phyloP scores from a whole-genome alignment of 352 stramenopile genomes.

The Phytophthora quininea region DNA sequence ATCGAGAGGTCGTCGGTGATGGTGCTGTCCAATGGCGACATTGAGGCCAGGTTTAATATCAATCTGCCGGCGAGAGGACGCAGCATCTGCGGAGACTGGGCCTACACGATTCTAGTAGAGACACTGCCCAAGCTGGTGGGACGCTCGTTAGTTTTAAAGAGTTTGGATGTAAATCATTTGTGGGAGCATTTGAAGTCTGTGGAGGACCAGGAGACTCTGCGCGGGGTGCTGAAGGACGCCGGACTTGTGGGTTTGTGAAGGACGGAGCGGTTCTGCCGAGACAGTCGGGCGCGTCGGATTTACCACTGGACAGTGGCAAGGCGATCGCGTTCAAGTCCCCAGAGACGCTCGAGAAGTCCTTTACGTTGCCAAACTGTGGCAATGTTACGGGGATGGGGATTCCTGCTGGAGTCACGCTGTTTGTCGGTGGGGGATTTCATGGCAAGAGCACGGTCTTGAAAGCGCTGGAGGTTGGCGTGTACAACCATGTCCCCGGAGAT shows the following conservation, averaged over 20 bases:
- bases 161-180: slow-evolving; percentile 70
- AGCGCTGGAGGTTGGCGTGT: slow-evolving; percentile 94
- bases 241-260: slow-evolving; percentile 92
- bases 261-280: slow-evolving; percentile 94
- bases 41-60: slow-evolving; percentile 95
- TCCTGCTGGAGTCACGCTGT: slow-evolving; percentile 92
- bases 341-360: slow-evolving; percentile 69
- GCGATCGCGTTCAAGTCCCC: slow-evolving; percentile 89
- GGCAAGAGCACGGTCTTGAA: slow-evolving; percentile 97
- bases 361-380: slow-evolving; percentile 89
- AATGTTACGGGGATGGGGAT: slow-evolving; percentile 94
- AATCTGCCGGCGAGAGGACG: slow-evolving; percentile 94
- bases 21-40: slow-evolving; percentile 72
- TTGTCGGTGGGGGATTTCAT: slow-evolving; percentile 97
- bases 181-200: slow-evolving; percentile 90
- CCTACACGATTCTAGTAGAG: slow-evolving; percentile 91
- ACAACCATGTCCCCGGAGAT: slow-evolving; percentile 96
- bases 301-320: slow-evolving; percentile 44
- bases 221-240: slow-evolving; percentile 75
- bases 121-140: slow-evolving; percentile 89
- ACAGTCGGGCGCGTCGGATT: slow-evolving; percentile 71
- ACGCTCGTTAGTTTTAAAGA: slow-evolving; percentile 76
- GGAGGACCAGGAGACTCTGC: slow-evolving; percentile 93
- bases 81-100: slow-evolving; percentile 93
- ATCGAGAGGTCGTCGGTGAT: slow-evolving; percentile 92